Evolutionary conservation across 2,329 filamentous ascomycete species (phyloP), one percentile per base, ranked within the genome.

Genomic region (Rhynchosporium graminicola): DNA sequence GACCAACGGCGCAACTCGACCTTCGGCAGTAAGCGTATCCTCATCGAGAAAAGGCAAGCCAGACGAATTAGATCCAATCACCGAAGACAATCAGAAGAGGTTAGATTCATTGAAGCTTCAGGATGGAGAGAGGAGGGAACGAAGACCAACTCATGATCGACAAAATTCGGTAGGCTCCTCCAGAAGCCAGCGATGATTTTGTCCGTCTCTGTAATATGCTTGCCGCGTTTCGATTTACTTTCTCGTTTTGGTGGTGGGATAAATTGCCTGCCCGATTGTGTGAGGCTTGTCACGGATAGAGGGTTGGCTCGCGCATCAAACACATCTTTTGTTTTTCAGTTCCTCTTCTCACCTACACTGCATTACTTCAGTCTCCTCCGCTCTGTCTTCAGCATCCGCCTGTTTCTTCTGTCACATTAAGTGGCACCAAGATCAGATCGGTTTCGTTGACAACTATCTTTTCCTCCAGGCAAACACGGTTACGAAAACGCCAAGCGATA

Each of bases 101-200:
- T 83, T 98, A 69, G 92, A 97, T 77, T 93, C 92, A 58, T 82
- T 98, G 70, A 92, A 95, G 76, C 81, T 98, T 73, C 90, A 96
- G 75, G 94, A 98, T 76, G 90, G 83, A 70, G 88, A 91, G 69
- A 82, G 84, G 69, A 79, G 77, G 70, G 80, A 80, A 61, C 77
- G 80, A 67, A 82, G 82, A 66, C 79, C 81, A 33, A 74, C 79
- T 62, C 84, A 86, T 70, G 86, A 88, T 74, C 82, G 84, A 68
- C 83, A 87, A 75, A 81, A 78, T 70, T 87, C 85, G 67, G 80
- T 81, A 72, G 80, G 83, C 63, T 74, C 72, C 65, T 74, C 73
- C 69, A 72, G 72, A 72, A 74, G 72, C 68, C 72, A 75, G 70
- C 73, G 73, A 72, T 75, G 69, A 75, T 71, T 68, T 36, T 36